Evolutionary conservation across 2,329 filamentous ascomycete genomes (phyloP).

Genomic region (Fusarium abutilonis): DNA sequence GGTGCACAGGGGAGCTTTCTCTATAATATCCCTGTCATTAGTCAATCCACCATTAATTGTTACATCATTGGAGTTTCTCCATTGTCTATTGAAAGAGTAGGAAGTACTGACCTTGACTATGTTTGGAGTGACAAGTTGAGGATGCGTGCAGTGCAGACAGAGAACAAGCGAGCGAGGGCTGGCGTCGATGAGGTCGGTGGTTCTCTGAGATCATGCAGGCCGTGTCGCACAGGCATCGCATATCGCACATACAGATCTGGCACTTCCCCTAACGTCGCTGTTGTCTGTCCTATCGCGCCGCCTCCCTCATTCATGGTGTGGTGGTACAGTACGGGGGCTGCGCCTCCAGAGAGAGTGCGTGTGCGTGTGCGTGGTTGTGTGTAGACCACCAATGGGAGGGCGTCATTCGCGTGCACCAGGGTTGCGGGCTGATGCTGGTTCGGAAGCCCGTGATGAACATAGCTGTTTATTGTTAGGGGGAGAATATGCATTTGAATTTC

Average conservation of each 20-base stretch:
- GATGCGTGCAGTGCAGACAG: constrained; percentile 29
- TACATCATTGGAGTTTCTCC: constrained; percentile 7
- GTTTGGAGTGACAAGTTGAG: constrained; percentile 18
- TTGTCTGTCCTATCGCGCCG: constrained; percentile 25
- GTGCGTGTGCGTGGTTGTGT: constrained; percentile 21
- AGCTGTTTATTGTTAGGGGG: neutral
- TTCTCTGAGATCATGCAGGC: constrained; percentile 46
- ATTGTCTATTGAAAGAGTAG: constrained; percentile 14
- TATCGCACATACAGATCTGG: constrained; percentile 44
- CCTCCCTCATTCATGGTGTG: constrained; percentile 28
- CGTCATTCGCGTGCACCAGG: constrained; percentile 36
- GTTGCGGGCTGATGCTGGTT: constrained; percentile 39
- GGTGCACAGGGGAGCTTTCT: neutral
- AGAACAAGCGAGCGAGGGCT: constrained; percentile 44
- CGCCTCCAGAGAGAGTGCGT: constrained; percentile 10
- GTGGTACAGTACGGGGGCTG: constrained; percentile 31
- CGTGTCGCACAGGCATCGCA: constrained; percentile 39
- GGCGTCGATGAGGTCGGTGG: constrained; percentile 40
- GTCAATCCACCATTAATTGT: constrained; percentile 1
- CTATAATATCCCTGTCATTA: constrained; percentile 5
- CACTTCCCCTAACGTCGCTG: constrained; percentile 35
- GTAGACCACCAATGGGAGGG: constrained; percentile 39
- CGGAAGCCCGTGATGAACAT: constrained; percentile 22
- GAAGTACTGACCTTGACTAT: neutral
- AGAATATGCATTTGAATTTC: constrained; percentile 1